A percentile compares a stretch with the other conserved stretches of the same genome.
Conservation (phyloP, 352 stramenopile genomes). For the Phytophthora pistaciae region DNA sequence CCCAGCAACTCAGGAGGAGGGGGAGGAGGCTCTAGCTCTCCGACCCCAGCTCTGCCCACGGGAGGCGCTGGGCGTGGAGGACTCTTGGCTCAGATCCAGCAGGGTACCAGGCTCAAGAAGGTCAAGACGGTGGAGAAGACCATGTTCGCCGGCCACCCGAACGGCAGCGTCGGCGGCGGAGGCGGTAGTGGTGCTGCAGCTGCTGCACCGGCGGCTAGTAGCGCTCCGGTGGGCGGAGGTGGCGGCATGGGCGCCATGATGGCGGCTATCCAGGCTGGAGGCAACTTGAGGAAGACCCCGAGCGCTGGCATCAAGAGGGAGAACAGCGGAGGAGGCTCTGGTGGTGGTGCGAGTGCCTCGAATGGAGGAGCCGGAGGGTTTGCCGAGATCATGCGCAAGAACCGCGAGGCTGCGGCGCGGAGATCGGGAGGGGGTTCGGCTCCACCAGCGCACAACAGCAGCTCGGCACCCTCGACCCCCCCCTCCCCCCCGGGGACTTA, state of each 20-base stretch:
- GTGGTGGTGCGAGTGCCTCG: slow-evolving; percentile 6
- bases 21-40: neutral
- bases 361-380: slow-evolving; percentile 68
- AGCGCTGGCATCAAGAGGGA: slow-evolving; percentile 45
- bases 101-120: slow-evolving; percentile 81
- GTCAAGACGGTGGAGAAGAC: slow-evolving; percentile 78
- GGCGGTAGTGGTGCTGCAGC: slow-evolving; percentile 13
- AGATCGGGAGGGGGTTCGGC: slow-evolving; percentile 39
- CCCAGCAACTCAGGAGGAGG: slow-evolving; percentile 29
- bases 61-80: slow-evolving; percentile 56
- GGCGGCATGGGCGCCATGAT: slow-evolving; percentile 77
- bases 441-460: slow-evolving; percentile 29
- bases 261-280: slow-evolving; percentile 73
- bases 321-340: slow-evolving; percentile 18
- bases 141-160: slow-evolving; percentile 52
- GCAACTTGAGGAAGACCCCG: slow-evolving; percentile 68
- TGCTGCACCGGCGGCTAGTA: slow-evolving; percentile 20
- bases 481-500: slow-evolving; percentile 21
- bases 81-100: slow-evolving; percentile 77
- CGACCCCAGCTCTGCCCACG: slow-evolving; percentile 4
- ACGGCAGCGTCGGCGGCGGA: neutral
- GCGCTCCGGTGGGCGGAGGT: slow-evolving; percentile 30
- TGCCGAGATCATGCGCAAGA: slow-evolving; percentile 92
- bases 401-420: slow-evolving; percentile 83
- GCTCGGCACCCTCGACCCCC: slow-evolving; percentile 68